Evolutionary conservation across 2,329 filamentous ascomycete genomes (phyloP).

Genomic region (Aspergillus aculeatinus): DNA sequence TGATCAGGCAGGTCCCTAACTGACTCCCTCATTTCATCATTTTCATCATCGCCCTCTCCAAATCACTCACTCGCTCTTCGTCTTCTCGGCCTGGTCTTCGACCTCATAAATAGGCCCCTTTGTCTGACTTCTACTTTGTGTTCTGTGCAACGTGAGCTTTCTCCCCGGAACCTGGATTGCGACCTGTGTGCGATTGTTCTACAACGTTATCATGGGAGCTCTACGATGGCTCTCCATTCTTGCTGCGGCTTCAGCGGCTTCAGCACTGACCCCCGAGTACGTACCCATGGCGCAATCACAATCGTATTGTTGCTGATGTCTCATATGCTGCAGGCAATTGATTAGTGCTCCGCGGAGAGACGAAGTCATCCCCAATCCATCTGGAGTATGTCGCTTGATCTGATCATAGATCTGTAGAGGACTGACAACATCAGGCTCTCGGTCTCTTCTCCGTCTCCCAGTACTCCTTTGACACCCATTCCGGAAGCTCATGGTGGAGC

Average conservation of each 20-base stretch:
- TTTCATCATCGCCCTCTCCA: background rate
- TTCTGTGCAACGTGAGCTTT: background rate
- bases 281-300: slow-evolving; percentile 4
- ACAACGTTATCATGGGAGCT: slow-evolving; percentile 23
- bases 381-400: slow-evolving; percentile 33
- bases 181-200: background rate
- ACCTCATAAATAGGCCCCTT: background rate
- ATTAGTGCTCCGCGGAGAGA: slow-evolving; percentile 40
- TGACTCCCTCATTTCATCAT: background rate
- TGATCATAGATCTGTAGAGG: background rate
- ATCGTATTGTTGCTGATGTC: background rate
- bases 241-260: slow-evolving; percentile 21
- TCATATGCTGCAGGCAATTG: slow-evolving; percentile 28
- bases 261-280: slow-evolving; percentile 32
- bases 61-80: background rate
- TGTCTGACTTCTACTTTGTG: background rate
- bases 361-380: slow-evolving; percentile 40
- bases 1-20: slow-evolving; percentile 8
- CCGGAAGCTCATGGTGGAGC: slow-evolving; percentile 62
- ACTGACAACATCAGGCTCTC: slow-evolving; percentile 31
- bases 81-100: background rate
- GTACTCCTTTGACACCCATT: slow-evolving; percentile 77
- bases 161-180: background rate
- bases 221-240: slow-evolving; percentile 27
- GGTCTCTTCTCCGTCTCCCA: slow-evolving; percentile 61